Conservation (phyloP, 208 protist species). For the Trypanosoma mega region DNA sequence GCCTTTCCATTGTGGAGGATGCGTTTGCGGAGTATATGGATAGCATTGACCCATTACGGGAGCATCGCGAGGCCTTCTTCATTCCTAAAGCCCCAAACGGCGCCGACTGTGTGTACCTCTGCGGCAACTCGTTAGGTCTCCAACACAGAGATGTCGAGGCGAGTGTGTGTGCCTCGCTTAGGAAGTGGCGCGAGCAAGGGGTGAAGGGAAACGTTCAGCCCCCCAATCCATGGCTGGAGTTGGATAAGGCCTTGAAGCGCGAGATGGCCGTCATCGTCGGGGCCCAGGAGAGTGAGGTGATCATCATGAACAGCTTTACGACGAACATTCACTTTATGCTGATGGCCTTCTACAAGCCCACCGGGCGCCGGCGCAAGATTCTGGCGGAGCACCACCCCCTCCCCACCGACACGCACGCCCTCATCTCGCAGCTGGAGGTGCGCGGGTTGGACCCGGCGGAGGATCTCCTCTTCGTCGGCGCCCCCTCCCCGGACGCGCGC, state of each 20-base stretch:
- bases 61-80: slow-evolving; percentile 56
- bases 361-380: slow-evolving; percentile 86
- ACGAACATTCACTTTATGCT: slow-evolving; percentile 93
- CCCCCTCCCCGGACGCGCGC: slow-evolving; percentile 49
- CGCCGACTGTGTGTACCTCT: slow-evolving; percentile 71
- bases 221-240: slow-evolving; percentile 82
- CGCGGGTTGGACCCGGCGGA: slow-evolving; percentile 69
- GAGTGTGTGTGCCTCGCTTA: slow-evolving; percentile 65
- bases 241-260: slow-evolving; percentile 72
- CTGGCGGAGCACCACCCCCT: slow-evolving; percentile 83
- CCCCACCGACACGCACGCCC: slow-evolving; percentile 73
- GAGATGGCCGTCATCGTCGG: slow-evolving; percentile 82
- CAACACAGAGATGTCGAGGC: slow-evolving; percentile 75
- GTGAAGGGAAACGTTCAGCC: slow-evolving; percentile 78
- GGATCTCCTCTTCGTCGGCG: slow-evolving; percentile 53
- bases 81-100: slow-evolving; percentile 52
- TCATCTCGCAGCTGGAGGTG: slow-evolving; percentile 86
- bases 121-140: slow-evolving; percentile 88
- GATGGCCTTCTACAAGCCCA: slow-evolving; percentile 92
- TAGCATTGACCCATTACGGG: slow-evolving; percentile 50
- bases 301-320: slow-evolving; percentile 94
- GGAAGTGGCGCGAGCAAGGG: slow-evolving; percentile 89
- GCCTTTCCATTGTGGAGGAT: slow-evolving; percentile 65
- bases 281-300: slow-evolving; percentile 80
- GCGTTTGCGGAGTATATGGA: slow-evolving; percentile 75